Percentiles rank a stretch among this genome's conserved stretches.
Conservation (phyloP, 192 early-diverging fungal species). For the Podila epigama region DNA sequence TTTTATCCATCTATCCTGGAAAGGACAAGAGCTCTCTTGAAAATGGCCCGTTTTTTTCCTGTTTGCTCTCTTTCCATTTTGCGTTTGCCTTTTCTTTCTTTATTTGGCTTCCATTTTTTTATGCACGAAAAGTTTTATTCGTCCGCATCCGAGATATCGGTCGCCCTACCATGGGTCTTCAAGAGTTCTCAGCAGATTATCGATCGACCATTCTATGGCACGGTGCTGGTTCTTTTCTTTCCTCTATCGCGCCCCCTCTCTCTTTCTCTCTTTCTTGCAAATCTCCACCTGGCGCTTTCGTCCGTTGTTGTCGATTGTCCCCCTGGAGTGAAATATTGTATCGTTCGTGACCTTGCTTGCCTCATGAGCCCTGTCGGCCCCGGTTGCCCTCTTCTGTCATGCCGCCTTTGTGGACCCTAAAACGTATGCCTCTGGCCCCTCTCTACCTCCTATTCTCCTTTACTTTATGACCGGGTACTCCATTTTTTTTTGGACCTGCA, state of each 20-base stretch:
- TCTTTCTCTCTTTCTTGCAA: no score
- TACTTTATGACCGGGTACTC: conserved; percentile 33
- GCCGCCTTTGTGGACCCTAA: conserved; percentile 50
- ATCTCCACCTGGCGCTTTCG: no score
- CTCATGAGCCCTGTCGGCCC: conserved; percentile 13
- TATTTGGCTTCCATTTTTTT: no score
- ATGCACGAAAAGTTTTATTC: no score
- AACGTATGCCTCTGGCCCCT: conserved; percentile 49
- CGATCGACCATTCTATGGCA: no score
- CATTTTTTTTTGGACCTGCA: conserved; percentile 52
- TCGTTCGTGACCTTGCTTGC: conserved; percentile 7
- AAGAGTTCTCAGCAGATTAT: background rate
- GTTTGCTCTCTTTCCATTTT: no score
- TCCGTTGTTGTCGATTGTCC: no score
- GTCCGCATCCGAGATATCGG: background rate
- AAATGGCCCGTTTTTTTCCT: no score
- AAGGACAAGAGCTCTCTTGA: no score
- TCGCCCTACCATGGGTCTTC: background rate
- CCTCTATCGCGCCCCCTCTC: no score
- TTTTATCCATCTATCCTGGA: no score
- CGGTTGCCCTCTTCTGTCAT: conserved; percentile 28
- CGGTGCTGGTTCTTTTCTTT: conserved; percentile 7
- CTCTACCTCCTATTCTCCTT: conserved; percentile 35
- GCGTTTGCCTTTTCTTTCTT: no score
- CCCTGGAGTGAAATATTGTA: background rate